A percentile compares a stretch with the other conserved stretches of the same genome.
These are phyloP conservation scores for Dendrostoma leiphaemia DNA, from an alignment of 2,329 filamentous ascomycete species.

Conservation along the genomic window DNA sequence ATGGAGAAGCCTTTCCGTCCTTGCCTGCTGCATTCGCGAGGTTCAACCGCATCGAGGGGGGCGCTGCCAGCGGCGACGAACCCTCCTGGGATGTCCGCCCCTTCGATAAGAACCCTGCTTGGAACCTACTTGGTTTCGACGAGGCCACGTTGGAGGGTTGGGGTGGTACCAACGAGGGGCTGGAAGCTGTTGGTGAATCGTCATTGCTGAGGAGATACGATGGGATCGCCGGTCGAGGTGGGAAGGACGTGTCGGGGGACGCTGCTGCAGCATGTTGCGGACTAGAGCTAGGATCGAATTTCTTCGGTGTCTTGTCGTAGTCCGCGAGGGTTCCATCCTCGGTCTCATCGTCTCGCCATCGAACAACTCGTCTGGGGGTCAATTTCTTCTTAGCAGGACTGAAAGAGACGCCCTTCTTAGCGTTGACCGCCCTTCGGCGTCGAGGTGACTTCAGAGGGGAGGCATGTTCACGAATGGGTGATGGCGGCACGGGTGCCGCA, in stretches of 20 bases:
- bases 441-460: slow-evolving; percentile 77
- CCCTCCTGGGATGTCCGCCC: slow-evolving; percentile 41
- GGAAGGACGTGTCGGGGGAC: slow-evolving; percentile 49
- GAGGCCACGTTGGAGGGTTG: slow-evolving; percentile 36
- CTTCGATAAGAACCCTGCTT: slow-evolving; percentile 79
- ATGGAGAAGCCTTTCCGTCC: slow-evolving; percentile 46
- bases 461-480: slow-evolving; percentile 21
- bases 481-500: slow-evolving; percentile 1
- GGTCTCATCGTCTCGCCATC: slow-evolving; percentile 86
- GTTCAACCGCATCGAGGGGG: slow-evolving; percentile 55
- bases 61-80: slow-evolving; percentile 60
- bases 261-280: slow-evolving; percentile 22
- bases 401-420: slow-evolving; percentile 72
- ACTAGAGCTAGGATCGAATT: slow-evolving; percentile 56
- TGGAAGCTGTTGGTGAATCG: slow-evolving; percentile 52
- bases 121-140: slow-evolving; percentile 73
- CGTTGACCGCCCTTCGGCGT: slow-evolving; percentile 65
- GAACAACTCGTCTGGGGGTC: slow-evolving; percentile 71
- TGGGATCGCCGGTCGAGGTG: slow-evolving; percentile 48
- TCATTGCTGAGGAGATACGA: slow-evolving; percentile 48
- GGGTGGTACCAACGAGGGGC: slow-evolving; percentile 58
- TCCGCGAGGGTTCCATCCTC: slow-evolving; percentile 84
- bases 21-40: slow-evolving; percentile 54
- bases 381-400: slow-evolving; percentile 78
- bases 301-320: slow-evolving; percentile 86